Base-by-base conservation (phyloP, 352 stramenopile species). In the Globisporangium orthogonon region DNA sequence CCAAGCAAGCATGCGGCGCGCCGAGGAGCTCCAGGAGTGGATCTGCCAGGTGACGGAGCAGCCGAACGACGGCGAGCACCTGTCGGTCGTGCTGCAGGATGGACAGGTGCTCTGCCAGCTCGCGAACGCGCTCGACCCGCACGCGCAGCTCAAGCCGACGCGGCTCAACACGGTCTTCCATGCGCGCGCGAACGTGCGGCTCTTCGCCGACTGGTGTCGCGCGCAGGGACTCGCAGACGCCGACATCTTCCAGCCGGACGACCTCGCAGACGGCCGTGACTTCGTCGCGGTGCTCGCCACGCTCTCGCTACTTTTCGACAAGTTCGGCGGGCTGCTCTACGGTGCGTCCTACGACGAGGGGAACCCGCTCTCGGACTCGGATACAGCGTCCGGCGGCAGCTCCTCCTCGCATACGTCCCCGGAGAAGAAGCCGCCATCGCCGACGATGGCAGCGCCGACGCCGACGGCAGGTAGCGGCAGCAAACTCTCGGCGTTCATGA, bases 111-210 rank as follows among this genome's bases (percentile, higher is more conserved):
- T 95, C 41, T 95, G 86, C 69, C 67, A 88, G 41, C 71, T 95
- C 39, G 86, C 84, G 23, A 95, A 95, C 61, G 73, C 80, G 39
- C 72, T 95, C 58, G 85, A 95, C 61, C 75, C 83, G 30, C 50
- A 18, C 31, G 83, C 85, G 23, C 82, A 80, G 53, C 67, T 94
- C 62, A 91, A 89, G 58, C 69, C 93, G 56, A 95, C 94, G 68
- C 89, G 89, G 58, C 79, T 95, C 58, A 93, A 87, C 65, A 95
- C 86, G 43, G 79, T 90, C 43, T 95, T 94, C 70, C 86, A 95
- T 64, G 85, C 82, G 35, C 91, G 91, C 58, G 74, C 78, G 62
- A 95, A 95, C 67, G 83, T 91, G 46, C 78, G 76, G 15, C 71
- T 88, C 37, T 95, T 95, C 55, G 67, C 86, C 43, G 74, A 91